These are phyloP conservation scores for Phaseolus coccineus DNA, from an alignment of 331 rosid species.

Conservation along the genomic window DNA sequence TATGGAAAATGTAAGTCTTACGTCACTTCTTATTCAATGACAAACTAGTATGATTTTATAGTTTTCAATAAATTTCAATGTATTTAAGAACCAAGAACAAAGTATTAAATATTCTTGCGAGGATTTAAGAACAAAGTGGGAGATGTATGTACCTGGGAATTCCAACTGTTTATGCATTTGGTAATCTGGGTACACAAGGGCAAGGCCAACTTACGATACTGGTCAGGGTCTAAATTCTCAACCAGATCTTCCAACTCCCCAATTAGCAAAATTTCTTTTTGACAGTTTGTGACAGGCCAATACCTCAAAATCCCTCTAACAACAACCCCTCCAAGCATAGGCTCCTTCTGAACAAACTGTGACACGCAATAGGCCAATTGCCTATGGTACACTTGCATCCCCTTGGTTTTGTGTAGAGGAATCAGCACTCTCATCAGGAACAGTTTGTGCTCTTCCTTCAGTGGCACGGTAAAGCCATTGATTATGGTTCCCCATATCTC, in stretches of 20 bases:
- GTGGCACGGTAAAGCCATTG: conserved; percentile 83
- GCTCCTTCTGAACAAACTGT: conserved; percentile 93
- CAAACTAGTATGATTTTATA: too few relatives aligned
- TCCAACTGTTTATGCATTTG: conserved; percentile 79
- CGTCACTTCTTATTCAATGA: too few relatives aligned
- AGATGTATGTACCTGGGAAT: conserved; percentile 64
- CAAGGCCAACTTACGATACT: conserved; percentile 72
- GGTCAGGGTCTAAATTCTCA: conserved; percentile 77
- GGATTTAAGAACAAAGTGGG: too few relatives aligned
- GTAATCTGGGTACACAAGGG: conserved; percentile 73
- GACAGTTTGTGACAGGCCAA: conserved; percentile 86
- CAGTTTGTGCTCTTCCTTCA: conserved; percentile 89
- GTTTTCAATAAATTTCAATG: too few relatives aligned
- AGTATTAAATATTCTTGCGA: too few relatives aligned
- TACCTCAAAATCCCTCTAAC: conserved; percentile 80
- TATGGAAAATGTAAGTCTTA: too few relatives aligned
- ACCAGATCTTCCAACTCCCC: conserved; percentile 89
- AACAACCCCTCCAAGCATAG: conserved; percentile 78
- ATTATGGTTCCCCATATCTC: conserved; percentile 94
- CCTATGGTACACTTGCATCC: conserved; percentile 71
- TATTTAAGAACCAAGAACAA: too few relatives aligned
- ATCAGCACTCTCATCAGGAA: conserved; percentile 83
- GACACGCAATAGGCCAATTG: conserved; percentile 82
- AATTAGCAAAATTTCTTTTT: conserved; percentile 75
- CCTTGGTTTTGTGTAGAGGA: conserved; percentile 82